Evolutionary conservation across 2,329 filamentous ascomycete species (phyloP).

Genomic region (Venturia nashicola): DNA sequence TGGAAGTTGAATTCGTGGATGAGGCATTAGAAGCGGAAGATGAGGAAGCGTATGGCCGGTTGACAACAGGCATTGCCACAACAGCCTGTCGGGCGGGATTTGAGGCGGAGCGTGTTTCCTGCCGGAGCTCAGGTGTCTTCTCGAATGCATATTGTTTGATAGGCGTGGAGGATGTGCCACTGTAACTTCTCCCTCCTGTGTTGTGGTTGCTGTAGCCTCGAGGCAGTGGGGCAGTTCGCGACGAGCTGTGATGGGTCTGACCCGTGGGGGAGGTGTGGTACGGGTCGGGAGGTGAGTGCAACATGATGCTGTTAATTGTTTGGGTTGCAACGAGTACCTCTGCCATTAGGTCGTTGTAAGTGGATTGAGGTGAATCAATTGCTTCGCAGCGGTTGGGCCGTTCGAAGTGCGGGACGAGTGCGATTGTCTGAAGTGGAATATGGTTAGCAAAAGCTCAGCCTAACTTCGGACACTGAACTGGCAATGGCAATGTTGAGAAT

Average conservation of each 20-base stretch:
- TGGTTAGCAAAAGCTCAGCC: not conserved
- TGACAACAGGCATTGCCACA: not conserved
- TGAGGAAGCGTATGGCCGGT: conserved; percentile 23
- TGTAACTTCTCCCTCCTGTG: conserved; percentile 24
- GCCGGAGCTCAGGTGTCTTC: conserved; percentile 40
- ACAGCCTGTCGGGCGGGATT: conserved; percentile 21
- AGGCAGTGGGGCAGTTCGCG: not conserved
- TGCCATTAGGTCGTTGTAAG: conserved; percentile 21
- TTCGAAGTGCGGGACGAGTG: not conserved
- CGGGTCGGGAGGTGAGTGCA: conserved; percentile 5
- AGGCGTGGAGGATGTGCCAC: conserved; percentile 29
- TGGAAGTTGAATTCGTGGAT: conserved; percentile 36
- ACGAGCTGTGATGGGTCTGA: conserved; percentile 8
- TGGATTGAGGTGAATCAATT: not conserved
- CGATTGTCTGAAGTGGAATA: not conserved
- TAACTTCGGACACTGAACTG: not conserved
- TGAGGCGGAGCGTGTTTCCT: conserved; percentile 45
- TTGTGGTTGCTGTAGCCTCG: conserved; percentile 12
- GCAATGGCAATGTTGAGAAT: not conserved
- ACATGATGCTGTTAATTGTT: conserved; percentile 6
- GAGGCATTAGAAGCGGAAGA: conserved; percentile 31
- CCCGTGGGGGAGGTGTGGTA: conserved; percentile 5
- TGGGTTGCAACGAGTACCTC: conserved; percentile 18
- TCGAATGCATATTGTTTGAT: conserved; percentile 39
- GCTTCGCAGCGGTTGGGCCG: not conserved